A percentile compares a stretch with the other conserved stretches of the same genome.
These are phyloP conservation scores for Cercospora sp. DNA, from an alignment of 2,329 filamentous ascomycete genomes.

Conservation along the genomic window DNA sequence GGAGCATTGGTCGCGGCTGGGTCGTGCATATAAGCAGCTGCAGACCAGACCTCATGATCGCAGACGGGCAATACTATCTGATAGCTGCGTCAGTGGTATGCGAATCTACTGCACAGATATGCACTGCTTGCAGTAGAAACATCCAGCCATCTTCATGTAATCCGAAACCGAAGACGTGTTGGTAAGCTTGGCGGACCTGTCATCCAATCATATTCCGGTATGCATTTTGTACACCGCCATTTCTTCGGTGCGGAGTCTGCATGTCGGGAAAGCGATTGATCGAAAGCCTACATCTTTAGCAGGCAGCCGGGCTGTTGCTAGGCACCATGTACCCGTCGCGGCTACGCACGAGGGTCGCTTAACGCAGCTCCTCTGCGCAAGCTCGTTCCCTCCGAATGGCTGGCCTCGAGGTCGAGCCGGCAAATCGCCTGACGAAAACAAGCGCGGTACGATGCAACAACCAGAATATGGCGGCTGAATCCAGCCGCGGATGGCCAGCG, in stretches of 20 bases:
- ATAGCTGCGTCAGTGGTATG: background rate
- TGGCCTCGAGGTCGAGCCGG: background rate
- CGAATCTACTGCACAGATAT: background rate
- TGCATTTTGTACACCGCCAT: slow-evolving; percentile 2
- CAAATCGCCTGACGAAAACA: background rate
- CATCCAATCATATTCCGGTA: background rate
- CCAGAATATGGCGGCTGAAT: background rate
- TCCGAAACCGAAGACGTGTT: background rate
- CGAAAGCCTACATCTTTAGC: slow-evolving; percentile 4
- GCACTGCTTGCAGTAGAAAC: slow-evolving; percentile 2
- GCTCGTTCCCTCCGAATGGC: background rate
- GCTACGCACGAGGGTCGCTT: slow-evolving; percentile 1
- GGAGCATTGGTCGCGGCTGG: background rate
- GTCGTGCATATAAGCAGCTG: slow-evolving; percentile 2
- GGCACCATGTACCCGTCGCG: slow-evolving; percentile 5
- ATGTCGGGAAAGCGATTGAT: background rate
- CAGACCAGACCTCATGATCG: background rate
- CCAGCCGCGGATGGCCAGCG: background rate
- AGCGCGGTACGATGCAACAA: background rate
- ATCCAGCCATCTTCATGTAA: background rate
- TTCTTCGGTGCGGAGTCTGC: slow-evolving; percentile 7
- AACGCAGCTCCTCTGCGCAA: background rate
- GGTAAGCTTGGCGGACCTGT: background rate
- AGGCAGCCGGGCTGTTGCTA: slow-evolving; percentile 8
- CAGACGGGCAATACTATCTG: background rate